Evolutionary conservation across 1,284 basidiomycete species (phyloP).

Genomic region (Garcileccinum viscosum): DNA sequence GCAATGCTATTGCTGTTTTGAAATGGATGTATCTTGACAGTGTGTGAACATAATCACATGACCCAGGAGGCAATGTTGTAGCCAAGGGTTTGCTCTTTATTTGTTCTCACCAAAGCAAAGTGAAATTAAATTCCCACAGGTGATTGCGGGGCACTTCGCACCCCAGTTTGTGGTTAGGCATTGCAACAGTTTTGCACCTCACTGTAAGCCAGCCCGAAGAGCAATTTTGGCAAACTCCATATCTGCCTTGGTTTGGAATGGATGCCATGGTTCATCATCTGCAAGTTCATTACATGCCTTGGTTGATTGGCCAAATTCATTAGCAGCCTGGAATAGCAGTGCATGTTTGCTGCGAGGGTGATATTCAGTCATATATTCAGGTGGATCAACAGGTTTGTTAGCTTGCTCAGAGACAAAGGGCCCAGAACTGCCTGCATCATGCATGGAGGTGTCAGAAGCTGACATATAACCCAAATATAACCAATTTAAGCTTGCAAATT

Average conservation of each 20-base stretch:
- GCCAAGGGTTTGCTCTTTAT: too few species aligned
- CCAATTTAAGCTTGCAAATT: too few species aligned
- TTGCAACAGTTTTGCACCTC: too few species aligned
- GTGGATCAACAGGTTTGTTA: neutral
- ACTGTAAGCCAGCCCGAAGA: neutral
- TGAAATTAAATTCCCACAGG: too few species aligned
- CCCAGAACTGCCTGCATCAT: neutral
- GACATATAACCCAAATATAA: neutral
- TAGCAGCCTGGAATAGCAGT: neutral
- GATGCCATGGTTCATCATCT: constrained; percentile 1
- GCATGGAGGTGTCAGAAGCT: neutral
- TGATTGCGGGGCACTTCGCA: too few species aligned
- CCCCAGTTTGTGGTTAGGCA: too few species aligned
- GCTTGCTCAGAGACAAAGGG: neutral
- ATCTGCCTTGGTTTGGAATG: neutral
- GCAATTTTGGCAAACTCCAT: constrained; percentile 6
- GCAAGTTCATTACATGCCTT: neutral
- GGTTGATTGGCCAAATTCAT: neutral
- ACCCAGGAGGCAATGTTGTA: too few species aligned
- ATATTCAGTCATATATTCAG: neutral
- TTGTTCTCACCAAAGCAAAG: too few species aligned
- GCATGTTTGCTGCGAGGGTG: neutral
- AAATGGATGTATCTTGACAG: too few species aligned
- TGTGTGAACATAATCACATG: too few species aligned
- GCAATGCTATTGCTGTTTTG: too few species aligned